Conservation (phyloP, 441 rosid genomes). For the Hura crepitans region DNA sequence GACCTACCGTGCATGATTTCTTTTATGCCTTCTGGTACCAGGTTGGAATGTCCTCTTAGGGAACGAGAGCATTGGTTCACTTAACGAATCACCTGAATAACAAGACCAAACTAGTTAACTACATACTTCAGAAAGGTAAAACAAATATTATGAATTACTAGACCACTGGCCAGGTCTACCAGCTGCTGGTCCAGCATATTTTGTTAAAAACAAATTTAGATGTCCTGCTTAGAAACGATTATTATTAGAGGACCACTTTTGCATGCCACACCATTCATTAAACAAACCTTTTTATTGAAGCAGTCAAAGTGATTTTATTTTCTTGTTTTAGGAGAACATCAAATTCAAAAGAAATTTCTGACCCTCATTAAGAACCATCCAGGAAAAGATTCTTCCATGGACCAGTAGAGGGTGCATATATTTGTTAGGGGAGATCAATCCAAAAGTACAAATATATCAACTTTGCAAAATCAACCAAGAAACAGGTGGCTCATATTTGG, state of each 20-base stretch:
- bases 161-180: not conserved
- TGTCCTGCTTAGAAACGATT: not conserved
- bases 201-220: not conserved
- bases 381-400: not conserved
- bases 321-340: not conserved
- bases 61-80: constrained; percentile 65
- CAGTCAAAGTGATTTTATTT: not conserved
- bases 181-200: not conserved
- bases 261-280: not conserved
- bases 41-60: constrained; percentile 90
- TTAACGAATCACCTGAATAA: constrained; percentile 53
- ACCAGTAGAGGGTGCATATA: not conserved
- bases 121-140: constrained; percentile 6
- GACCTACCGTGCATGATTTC: constrained; percentile 80
- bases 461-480: constrained; percentile 9
- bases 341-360: not conserved
- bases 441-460: too few species aligned
- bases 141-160: not conserved
- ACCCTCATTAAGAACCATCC: not conserved
- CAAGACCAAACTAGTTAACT: constrained; percentile 13
- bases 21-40: constrained; percentile 71
- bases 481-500: not conserved
- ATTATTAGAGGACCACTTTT: not conserved
- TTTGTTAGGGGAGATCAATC: constrained; percentile 3
- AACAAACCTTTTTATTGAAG: not conserved